Percentiles rank a stretch among this genome's conserved stretches.
Conservation (phyloP, 139 green algal genomes). For the Picochlorum sp. region DNA sequence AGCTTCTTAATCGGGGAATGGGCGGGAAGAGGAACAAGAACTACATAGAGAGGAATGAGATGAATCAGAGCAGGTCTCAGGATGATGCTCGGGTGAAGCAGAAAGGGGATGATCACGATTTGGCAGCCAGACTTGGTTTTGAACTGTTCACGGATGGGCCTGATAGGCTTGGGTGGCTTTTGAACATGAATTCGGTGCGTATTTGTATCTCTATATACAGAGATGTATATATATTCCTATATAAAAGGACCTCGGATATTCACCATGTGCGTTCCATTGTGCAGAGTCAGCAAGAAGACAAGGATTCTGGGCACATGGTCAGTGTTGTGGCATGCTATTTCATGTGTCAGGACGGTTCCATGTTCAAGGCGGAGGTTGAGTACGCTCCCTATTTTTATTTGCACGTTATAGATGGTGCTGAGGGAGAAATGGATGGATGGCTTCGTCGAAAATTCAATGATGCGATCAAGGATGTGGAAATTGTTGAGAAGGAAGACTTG, state of each 20-base stretch:
- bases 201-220: not conserved
- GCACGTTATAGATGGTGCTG: constrained; percentile 52
- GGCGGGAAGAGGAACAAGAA: constrained; percentile 6
- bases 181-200: constrained; percentile 79
- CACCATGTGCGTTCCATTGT: not conserved
- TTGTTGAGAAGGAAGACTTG: constrained; percentile 83
- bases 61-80: not conserved
- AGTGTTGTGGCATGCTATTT: constrained; percentile 88
- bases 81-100: constrained; percentile 15
- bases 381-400: constrained; percentile 93
- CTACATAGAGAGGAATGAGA: constrained; percentile 1
- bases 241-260: not conserved
- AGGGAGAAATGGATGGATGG: constrained; percentile 81
- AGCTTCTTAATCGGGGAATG: constrained; percentile 29
- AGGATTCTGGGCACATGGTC: constrained; percentile 58
- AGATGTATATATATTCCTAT: not conserved
- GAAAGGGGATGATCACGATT: constrained; percentile 40
- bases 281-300: constrained; percentile 74
- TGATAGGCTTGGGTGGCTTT: constrained; percentile 81
- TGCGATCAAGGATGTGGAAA: constrained; percentile 53
- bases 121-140: constrained; percentile 71
- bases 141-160: constrained; percentile 55
- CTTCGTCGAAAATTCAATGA: constrained; percentile 68
- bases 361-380: constrained; percentile 82
- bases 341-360: constrained; percentile 86